Base-by-base conservation (phyloP, 768 basidiomycete genomes). In the Arthromyces matolae region DNA sequence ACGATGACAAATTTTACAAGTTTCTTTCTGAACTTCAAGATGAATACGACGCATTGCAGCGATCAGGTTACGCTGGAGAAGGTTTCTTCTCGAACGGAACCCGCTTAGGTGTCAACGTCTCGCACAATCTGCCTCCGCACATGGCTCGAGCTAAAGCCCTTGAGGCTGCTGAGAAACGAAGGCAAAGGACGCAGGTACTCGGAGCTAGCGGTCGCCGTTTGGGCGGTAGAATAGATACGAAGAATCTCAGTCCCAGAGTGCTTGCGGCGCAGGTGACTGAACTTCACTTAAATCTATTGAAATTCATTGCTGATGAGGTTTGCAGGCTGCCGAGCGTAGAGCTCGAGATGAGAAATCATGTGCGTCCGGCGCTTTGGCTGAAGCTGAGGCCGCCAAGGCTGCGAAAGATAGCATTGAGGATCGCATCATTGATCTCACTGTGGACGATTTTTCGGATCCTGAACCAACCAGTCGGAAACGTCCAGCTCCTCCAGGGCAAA, bases 51-150 rank as follows among this genome's bases (percentile, higher is more conserved):
- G 81, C 75, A 3, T 73, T 96, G 5, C 81, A 83, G 55, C 74
- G 81, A 16, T 83, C 81, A 12, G 94, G 93, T 0, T 97, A 93
- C 64, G 73, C 84, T 5, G 93, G 94, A 12, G 93, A 96, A 65
- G 94, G 93, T 3, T 97, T 96, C 76, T 82, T 82, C 63, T 73
- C 84, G 20, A 69, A 75, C n/a, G 94, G 94, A 1, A 71, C 71
- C 10, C 70, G 83, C 20, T 61, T 97, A 0, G 90, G 92, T n/a
- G 57, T 58, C 5, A 77, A 80, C 25, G 66, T 84, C 16, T 83
- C 84, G 2, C 89, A 86, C 56, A 72, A 89, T 60, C 59, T 87
- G 0, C 80, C 89, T 2, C 77, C 76, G 10, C 77, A 86, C 58
- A 50, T 84, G 22, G 89, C 84, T 6, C 76, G 80, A 13, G 59